Percentiles rank a stretch among this genome's conserved stretches.
phyloP scores from a whole-genome alignment of 495 filamentous ascomycete species.

The Rhypophila decipiens region DNA sequence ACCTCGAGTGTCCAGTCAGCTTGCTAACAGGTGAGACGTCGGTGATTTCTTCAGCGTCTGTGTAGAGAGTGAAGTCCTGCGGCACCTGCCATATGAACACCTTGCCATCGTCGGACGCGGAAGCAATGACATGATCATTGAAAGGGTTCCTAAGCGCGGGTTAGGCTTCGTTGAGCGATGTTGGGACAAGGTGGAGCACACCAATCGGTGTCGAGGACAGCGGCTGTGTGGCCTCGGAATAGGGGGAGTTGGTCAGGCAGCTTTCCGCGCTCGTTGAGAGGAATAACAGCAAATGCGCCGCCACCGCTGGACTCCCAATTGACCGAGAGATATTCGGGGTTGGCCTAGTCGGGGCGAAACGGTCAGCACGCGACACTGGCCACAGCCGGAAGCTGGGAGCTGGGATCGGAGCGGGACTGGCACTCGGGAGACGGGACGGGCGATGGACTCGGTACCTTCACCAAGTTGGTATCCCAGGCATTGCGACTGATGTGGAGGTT shows the following conservation, averaged over 20 bases:
- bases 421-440: not conserved
- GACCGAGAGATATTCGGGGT: conserved; percentile 91
- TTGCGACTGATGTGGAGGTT: conserved; percentile 91
- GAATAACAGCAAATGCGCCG: conserved; percentile 95
- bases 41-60: conserved; percentile 73
- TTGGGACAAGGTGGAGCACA: conserved; percentile 22
- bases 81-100: conserved; percentile 95
- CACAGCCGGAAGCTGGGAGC: not conserved
- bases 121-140: conserved; percentile 86
- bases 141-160: conserved; percentile 70
- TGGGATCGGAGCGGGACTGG: not conserved
- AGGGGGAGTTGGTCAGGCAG: conserved; percentile 88
- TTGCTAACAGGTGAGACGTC: conserved; percentile 77
- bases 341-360: conserved; percentile 51
- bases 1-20: conserved; percentile 69
- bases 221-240: conserved; percentile 91
- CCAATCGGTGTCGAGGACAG: conserved; percentile 98
- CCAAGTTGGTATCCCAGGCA: conserved; percentile 97
- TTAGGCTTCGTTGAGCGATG: conserved; percentile 24
- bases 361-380: conserved; percentile 19
- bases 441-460: conserved; percentile 71
- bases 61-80: conserved; percentile 73
- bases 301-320: conserved; percentile 98
- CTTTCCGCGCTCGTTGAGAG: conserved; percentile 79
- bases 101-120: conserved; percentile 94